A percentile compares a stretch with the other conserved stretches of the same genome.
Conservation (phyloP, 768 basidiomycete genomes). For the Suillus lakei region DNA sequence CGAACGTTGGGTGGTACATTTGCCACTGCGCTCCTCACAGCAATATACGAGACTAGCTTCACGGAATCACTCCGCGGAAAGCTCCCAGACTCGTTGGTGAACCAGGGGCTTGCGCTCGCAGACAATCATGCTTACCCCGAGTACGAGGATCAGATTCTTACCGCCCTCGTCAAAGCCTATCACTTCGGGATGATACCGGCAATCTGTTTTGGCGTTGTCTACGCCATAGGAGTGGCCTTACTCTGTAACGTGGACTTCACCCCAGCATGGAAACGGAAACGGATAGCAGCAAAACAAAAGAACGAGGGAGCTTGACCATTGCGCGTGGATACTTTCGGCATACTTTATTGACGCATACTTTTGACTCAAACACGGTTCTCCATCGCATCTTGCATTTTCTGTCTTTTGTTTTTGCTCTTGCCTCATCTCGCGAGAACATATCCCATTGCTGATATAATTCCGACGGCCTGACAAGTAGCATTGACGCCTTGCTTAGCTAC, state of each 20-base stretch:
- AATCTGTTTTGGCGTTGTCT: slow-evolving; percentile 37
- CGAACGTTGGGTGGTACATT: slow-evolving; percentile 39
- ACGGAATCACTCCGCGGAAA: slow-evolving; percentile 32
- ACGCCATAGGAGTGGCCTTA: slow-evolving; percentile 34
- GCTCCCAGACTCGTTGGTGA: slow-evolving; percentile 32
- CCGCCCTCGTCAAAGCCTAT: slow-evolving; percentile 38
- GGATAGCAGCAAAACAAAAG: slow-evolving; percentile 30
- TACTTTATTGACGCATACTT: slow-evolving; percentile 26
- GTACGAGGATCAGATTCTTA: slow-evolving; percentile 36
- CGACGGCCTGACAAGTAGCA: slow-evolving; percentile 5
- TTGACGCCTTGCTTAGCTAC: slow-evolving; percentile 6
- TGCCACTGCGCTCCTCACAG: slow-evolving; percentile 40
- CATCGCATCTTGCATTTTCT: slow-evolving; percentile 7
- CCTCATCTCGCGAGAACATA: slow-evolving; percentile 17
- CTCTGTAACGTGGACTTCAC: slow-evolving; percentile 38
- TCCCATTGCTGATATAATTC: slow-evolving; percentile 10
- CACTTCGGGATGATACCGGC: slow-evolving; percentile 39
- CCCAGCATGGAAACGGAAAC: slow-evolving; percentile 37
- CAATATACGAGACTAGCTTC: slow-evolving; percentile 37
- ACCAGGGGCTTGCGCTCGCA: slow-evolving; percentile 36
- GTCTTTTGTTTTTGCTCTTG: slow-evolving; percentile 14
- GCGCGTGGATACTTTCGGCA: slow-evolving; percentile 19
- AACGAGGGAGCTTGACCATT: slow-evolving; percentile 26
- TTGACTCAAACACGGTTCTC: slow-evolving; percentile 3
- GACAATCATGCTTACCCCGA: slow-evolving; percentile 37